Conservation (phyloP, 2,329 filamentous ascomycete genomes). For the Stagonosporopsis rhizophila region DNA sequence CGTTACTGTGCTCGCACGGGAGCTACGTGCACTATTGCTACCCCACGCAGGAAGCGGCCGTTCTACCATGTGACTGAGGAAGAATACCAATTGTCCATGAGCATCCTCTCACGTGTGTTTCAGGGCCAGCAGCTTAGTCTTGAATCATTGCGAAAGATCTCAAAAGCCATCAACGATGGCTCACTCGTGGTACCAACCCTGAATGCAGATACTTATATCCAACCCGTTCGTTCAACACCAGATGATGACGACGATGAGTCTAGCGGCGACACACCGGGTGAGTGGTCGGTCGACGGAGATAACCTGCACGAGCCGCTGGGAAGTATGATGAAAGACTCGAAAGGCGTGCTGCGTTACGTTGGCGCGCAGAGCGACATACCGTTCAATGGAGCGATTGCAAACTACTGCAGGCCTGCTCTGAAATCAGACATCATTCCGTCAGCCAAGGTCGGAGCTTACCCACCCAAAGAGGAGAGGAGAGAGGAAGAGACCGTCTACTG, state of each 20-base stretch:
- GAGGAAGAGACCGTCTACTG: constrained; percentile 29
- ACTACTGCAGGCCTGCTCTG: constrained; percentile 32
- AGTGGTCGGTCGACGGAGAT: constrained; percentile 30
- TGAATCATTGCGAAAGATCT: constrained; percentile 41
- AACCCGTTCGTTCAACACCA: constrained; percentile 33
- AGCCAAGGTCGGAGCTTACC: constrained; percentile 42
- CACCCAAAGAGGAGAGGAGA: constrained; percentile 31
- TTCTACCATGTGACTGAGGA: constrained; percentile 52
- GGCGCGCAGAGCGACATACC: constrained; percentile 49
- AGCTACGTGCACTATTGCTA: constrained; percentile 45
- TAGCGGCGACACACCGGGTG: constrained; percentile 31
- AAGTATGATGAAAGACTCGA: constrained; percentile 49
- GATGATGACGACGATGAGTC: constrained; percentile 37
- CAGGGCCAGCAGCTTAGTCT: constrained; percentile 47
- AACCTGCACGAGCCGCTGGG: constrained; percentile 48
- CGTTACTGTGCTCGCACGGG: constrained; percentile 49
- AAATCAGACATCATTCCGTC: constrained; percentile 40
- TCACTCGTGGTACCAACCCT: constrained; percentile 34
- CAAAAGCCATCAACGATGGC: constrained; percentile 43
- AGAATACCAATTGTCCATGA: constrained; percentile 49
- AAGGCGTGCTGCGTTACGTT: constrained; percentile 45
- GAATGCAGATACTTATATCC: constrained; percentile 33
- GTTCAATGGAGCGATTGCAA: constrained; percentile 47
- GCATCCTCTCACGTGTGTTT: constrained; percentile 48
- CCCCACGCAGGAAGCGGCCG: constrained; percentile 46